Percentiles rank a stretch among this genome's conserved stretches.
phyloP scores from a whole-genome alignment of 148 eudicot genomes.

The Cornus controversa region DNA sequence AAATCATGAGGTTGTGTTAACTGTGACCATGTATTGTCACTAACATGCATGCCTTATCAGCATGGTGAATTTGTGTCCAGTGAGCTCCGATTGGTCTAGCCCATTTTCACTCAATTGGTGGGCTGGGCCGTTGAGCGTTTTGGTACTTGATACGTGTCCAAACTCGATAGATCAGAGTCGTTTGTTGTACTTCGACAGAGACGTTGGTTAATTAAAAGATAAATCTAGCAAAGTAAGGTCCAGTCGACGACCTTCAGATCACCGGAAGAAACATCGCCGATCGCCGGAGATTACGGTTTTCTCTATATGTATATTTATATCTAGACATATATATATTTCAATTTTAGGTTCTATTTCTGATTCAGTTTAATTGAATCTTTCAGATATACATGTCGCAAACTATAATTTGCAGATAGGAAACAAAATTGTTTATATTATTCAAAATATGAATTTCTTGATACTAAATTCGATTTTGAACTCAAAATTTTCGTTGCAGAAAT shows the following conservation, averaged over 20 bases:
- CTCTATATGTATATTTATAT: background rate
- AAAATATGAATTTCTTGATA: background rate
- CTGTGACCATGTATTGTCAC: too few relatives aligned
- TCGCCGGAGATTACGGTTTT: constrained; percentile 4
- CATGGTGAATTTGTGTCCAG: too few relatives aligned
- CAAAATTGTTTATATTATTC: background rate
- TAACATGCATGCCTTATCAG: too few relatives aligned
- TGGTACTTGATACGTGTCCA: background rate
- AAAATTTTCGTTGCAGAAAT: constrained; percentile 3
- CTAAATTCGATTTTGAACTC: background rate
- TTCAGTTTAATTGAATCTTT: background rate
- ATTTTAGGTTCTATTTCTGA: background rate
- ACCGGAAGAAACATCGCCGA: background rate
- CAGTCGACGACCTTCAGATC: background rate
- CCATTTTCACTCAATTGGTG: background rate
- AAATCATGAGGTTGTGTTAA: too few relatives aligned
- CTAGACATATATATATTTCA: background rate
- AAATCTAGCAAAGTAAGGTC: background rate
- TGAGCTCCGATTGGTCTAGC: too few relatives aligned
- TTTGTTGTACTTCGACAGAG: too few relatives aligned
- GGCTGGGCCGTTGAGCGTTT: background rate
- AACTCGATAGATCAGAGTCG: too few relatives aligned
- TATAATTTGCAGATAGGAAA: background rate
- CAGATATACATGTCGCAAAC: background rate
- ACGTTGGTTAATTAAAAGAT: too few relatives aligned